A percentile compares a stretch with the other conserved stretches of the same genome.
These are phyloP conservation scores for Aspergillus bombycis DNA, from an alignment of 2,329 filamentous ascomycete species.

Conservation along the genomic window DNA sequence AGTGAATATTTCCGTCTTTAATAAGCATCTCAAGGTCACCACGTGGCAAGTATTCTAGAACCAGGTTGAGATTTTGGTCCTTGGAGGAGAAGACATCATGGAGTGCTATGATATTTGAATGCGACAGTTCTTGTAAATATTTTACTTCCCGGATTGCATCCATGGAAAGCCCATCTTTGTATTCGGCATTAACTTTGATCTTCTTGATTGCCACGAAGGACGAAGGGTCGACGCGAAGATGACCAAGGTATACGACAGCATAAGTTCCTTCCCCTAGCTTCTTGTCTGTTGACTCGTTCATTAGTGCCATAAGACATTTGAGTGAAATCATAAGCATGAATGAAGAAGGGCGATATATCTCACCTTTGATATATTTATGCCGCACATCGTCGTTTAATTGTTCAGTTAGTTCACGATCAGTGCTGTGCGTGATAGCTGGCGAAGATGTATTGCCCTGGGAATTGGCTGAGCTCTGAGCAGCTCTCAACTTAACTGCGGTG, in stretches of 20 bases:
- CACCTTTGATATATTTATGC: conserved; percentile 86
- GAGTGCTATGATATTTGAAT: conserved; percentile 93
- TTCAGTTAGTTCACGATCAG: conserved; percentile 60
- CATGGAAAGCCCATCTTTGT: conserved; percentile 87
- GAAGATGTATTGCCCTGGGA: conserved; percentile 21
- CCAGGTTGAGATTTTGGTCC: conserved; percentile 93
- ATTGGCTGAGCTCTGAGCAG: conserved; percentile 32
- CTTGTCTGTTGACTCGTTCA: conserved; percentile 61
- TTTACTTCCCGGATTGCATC: conserved; percentile 96
- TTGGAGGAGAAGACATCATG: conserved; percentile 94
- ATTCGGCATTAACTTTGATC: conserved; percentile 60
- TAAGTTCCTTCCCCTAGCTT: conserved; percentile 97
- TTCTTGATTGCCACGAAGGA: conserved; percentile 72
- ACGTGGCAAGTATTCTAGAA: conserved; percentile 90
- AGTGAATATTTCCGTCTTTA: conserved; percentile 79
- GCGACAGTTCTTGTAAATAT: conserved; percentile 88
- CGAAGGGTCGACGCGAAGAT: conserved; percentile 71
- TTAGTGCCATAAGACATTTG: neutral
- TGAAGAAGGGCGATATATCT: conserved; percentile 14
- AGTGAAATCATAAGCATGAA: neutral
- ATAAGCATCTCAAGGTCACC: conserved; percentile 95
- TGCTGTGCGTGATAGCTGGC: conserved; percentile 20
- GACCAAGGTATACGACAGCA: conserved; percentile 89
- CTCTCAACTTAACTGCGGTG: conserved; percentile 38
- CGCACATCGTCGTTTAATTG: conserved; percentile 81